Evolutionary conservation across 306 rosid species (phyloP).

Genomic region (Pterocarpus santalinus): DNA sequence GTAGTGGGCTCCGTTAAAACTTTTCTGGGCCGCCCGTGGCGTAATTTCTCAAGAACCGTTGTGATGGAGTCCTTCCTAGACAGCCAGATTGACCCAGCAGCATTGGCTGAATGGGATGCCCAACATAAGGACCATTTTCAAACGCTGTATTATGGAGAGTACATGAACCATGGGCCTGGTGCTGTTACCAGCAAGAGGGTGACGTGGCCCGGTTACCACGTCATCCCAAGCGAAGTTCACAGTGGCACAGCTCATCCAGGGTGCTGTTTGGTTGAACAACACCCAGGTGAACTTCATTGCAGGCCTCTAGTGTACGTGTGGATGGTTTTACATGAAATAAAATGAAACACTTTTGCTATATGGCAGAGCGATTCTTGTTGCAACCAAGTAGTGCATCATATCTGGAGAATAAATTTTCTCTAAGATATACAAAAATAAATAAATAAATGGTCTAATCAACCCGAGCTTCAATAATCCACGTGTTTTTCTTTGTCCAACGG

Average conservation of each 20-base stretch:
- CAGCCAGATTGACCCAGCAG: constrained; percentile 61
- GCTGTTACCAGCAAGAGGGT: constrained; percentile 69
- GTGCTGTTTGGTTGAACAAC: constrained; percentile 66
- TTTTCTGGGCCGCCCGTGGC: constrained; percentile 78
- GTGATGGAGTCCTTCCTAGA: constrained; percentile 65
- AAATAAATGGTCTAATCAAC: too few relatives aligned
- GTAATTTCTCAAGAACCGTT: constrained; percentile 70
- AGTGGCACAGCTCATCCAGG: constrained; percentile 68
- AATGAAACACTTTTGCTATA: neutral
- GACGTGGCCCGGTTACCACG: constrained; percentile 73
- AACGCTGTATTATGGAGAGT: constrained; percentile 74
- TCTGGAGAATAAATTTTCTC: neutral
- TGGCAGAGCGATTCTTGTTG: neutral
- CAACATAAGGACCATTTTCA: constrained; percentile 46
- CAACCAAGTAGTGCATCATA: neutral
- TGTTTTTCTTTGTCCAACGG: too few relatives aligned
- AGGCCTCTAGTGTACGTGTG: constrained; percentile 51
- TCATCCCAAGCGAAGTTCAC: constrained; percentile 63
- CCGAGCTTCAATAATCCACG: too few relatives aligned
- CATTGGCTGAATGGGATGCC: constrained; percentile 64
- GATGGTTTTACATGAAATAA: neutral
- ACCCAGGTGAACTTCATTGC: constrained; percentile 62
- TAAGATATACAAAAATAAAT: too few relatives aligned
- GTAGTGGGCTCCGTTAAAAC: constrained; percentile 53
- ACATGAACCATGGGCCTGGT: constrained; percentile 66